These are phyloP conservation scores for Neltuma alba DNA, from an alignment of 306 rosid species.

Conservation along the genomic window DNA sequence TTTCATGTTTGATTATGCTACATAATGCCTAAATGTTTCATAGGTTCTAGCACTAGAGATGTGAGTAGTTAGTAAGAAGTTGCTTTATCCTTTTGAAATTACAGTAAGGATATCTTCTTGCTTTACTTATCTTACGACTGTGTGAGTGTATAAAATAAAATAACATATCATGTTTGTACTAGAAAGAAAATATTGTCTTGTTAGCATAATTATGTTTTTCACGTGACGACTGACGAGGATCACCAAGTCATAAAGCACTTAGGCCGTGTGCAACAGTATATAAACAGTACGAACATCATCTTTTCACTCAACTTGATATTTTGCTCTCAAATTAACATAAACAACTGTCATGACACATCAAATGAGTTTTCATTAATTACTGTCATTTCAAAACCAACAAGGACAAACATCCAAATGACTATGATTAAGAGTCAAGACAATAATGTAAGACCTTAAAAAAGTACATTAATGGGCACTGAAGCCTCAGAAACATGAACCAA, in stretches of 20 bases:
- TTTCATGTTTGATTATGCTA: too few species aligned
- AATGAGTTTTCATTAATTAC: not conserved
- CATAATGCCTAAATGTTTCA: not conserved
- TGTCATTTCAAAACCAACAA: constrained; percentile 47
- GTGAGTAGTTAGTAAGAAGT: not conserved
- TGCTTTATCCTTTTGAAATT: not conserved
- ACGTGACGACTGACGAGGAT: constrained; percentile 32
- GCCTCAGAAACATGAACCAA: constrained; percentile 26
- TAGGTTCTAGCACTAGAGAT: not conserved
- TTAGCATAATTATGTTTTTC: too few species aligned
- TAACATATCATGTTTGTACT: too few species aligned
- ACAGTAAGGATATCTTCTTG: not conserved
- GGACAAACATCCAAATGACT: constrained; percentile 26
- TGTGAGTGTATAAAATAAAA: not conserved
- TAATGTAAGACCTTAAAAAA: too few species aligned
- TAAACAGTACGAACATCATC: not conserved
- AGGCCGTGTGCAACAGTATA: not conserved
- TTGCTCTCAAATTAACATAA: not conserved
- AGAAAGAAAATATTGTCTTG: too few species aligned
- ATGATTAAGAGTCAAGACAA: too few species aligned
- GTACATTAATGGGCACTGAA: constrained; percentile 21
- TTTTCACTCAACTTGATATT: too few species aligned
- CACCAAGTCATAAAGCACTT: too few species aligned
- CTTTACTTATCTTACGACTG: not conserved
- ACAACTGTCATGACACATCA: not conserved